Evolutionary conservation across 148 eudicot genomes (phyloP).

Genomic region (Vaccinium darrowii): DNA sequence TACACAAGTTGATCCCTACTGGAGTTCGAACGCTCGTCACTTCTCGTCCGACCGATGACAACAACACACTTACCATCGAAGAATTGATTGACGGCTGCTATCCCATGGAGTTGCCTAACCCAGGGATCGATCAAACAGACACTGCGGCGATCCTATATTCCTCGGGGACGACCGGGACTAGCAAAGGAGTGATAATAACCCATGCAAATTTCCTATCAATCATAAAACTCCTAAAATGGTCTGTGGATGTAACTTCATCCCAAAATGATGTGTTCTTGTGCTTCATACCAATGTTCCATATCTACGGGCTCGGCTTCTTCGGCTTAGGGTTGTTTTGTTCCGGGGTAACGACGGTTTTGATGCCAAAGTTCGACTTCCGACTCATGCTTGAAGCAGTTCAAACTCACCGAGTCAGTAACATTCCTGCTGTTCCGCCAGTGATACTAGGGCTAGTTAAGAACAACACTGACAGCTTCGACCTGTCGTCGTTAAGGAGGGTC

Average conservation of each 20-base stretch:
- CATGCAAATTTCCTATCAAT: constrained; percentile 41
- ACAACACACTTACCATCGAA: constrained; percentile 30
- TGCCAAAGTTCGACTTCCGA: constrained; percentile 41
- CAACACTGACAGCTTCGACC: constrained; percentile 21
- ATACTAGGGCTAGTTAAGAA: constrained; percentile 42
- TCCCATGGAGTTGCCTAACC: constrained; percentile 25
- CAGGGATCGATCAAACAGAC: constrained; percentile 32
- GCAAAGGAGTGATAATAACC: constrained; percentile 47
- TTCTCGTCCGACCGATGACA: constrained; percentile 18
- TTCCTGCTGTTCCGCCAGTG: constrained; percentile 55
- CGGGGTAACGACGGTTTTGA: constrained; percentile 33
- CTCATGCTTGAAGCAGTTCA: constrained; percentile 43
- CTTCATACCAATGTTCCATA: constrained; percentile 53
- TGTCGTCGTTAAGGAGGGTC: constrained; percentile 40
- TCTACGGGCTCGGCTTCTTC: constrained; percentile 47
- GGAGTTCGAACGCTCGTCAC: constrained; percentile 41
- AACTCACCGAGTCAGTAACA: constrained; percentile 34
- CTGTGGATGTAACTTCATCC: constrained; percentile 26
- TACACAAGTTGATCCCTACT: constrained; percentile 26
- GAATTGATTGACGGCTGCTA: constrained; percentile 40
- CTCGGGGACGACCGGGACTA: constrained; percentile 52
- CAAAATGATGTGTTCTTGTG: constrained; percentile 42
- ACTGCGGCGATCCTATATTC: constrained; percentile 51
- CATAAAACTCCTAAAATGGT: constrained; percentile 32
- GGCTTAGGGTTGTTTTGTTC: constrained; percentile 36